A percentile compares a stretch with the other conserved stretches of the same genome.
Conservation (phyloP, 2,329 filamentous ascomycete species). For the Hypoxylon sp. region DNA sequence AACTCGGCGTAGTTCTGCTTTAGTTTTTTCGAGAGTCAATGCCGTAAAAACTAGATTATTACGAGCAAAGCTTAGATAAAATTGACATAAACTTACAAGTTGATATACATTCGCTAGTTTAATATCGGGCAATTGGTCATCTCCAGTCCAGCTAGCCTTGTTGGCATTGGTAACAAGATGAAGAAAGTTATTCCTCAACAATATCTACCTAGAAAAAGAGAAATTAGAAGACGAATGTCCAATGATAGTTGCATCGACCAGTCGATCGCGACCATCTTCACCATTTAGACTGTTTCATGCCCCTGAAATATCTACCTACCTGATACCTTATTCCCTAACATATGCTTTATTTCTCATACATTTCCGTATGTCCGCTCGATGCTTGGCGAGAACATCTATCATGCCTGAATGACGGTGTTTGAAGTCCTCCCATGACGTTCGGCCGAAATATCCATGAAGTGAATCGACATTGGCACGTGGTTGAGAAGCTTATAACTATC, state of each 20-base stretch:
- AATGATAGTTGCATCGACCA: neutral
- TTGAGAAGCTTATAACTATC: neutral
- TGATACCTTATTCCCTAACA: neutral
- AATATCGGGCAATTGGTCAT: neutral
- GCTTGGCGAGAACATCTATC: neutral
- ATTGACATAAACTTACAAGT: slow-evolving; percentile 9
- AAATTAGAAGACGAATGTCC: neutral
- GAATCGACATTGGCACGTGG: neutral
- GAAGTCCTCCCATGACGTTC: neutral
- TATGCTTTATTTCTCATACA: neutral
- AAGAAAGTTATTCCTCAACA: neutral
- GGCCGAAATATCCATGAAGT: neutral
- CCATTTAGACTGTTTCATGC: too few species aligned
- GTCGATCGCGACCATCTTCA: neutral
- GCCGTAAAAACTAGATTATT: slow-evolving; percentile 3
- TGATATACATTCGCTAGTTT: too few species aligned
- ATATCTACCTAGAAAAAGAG: neutral
- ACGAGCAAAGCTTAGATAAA: slow-evolving; percentile 3
- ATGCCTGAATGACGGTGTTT: neutral
- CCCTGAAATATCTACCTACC: too few species aligned
- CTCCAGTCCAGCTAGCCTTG: neutral
- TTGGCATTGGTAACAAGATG: neutral
- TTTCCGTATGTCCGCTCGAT: neutral
- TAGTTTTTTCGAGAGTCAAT: neutral
- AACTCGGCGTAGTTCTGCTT: neutral